Conservation (phyloP, 331 rosid genomes). For the Cydonia oblonga region DNA sequence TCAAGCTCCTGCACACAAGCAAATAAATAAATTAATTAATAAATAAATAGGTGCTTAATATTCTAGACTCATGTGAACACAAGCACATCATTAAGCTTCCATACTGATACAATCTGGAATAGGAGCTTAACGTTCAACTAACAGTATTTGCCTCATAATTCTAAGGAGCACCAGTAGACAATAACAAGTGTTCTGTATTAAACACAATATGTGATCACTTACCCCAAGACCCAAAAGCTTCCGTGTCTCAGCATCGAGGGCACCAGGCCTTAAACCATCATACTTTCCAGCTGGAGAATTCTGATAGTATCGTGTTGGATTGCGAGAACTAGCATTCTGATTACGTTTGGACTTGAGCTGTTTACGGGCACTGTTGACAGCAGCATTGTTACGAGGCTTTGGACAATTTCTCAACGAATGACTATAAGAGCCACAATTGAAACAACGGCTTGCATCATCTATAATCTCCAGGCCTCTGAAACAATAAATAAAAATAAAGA, state of each 20-base stretch:
- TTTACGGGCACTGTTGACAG: constrained; percentile 80
- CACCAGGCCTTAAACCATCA: constrained; percentile 86
- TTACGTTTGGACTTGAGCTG: constrained; percentile 56
- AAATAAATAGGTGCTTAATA: neutral
- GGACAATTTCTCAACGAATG: constrained; percentile 75
- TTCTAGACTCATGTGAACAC: neutral
- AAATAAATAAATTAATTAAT: neutral
- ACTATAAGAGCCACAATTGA: constrained; percentile 89
- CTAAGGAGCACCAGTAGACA: neutral
- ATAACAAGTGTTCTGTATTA: neutral
- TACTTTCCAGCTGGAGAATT: constrained; percentile 74
- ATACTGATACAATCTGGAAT: neutral
- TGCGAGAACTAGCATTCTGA: constrained; percentile 52
- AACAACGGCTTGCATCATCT: constrained; percentile 74
- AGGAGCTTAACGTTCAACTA: neutral
- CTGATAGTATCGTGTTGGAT: constrained; percentile 82
- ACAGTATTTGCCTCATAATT: neutral
- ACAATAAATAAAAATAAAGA: constrained; percentile 3
- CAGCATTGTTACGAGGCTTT: constrained; percentile 60
- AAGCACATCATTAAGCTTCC: neutral
- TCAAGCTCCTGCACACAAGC: constrained; percentile 65
- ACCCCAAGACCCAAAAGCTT: constrained; percentile 80
- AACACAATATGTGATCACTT: constrained; percentile 6
- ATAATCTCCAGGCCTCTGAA: constrained; percentile 65
- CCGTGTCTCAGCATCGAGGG: constrained; percentile 64